Base-by-base conservation (phyloP, 2,329 filamentous ascomycete species). In the Microsporum audouinii region DNA sequence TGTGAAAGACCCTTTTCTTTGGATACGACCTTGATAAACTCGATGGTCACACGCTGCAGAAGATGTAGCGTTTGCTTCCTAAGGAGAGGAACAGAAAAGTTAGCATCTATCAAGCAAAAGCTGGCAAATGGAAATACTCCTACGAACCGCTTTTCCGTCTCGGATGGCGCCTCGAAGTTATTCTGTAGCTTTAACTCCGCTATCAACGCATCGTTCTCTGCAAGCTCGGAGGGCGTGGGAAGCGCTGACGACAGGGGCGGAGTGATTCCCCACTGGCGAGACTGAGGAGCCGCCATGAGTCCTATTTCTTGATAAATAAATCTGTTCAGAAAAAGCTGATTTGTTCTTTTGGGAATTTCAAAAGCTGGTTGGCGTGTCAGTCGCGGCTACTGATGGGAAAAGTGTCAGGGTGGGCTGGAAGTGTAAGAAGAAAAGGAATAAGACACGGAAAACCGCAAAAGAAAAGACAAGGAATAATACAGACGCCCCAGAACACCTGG, bases 181-280 rank as follows among this genome's bases (percentile, higher is more conserved):
- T 95, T 92, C 75, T 96, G 89, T 45, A 81, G 81, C 72, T 90
- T 90, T 63, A 99, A 78, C 75, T 96, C 91, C 61, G 88, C 84
- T 61, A 96, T 82, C 51, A 99, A 82, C 61, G 86, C 80, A 66
- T 90, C 86, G 68, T 89, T 95, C 58, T 88, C 83, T 65, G 86
- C 81, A 61, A 87, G 83, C 73, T 99, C 92, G 41, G 82, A 78
- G 60, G 87, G 82, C 0, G 88, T 94, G 3, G 94, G 94, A 29
- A 91, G 80, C 27, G 81, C 79, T 10, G 81, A 82, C 23, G 91
- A 95, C 41, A 99, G 89, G 55, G 94, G 88, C 67, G 87, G 86
- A 62, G 91, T 96, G 55, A 95, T 83, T 70, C 92, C 92, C 79
- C 81, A 85, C 69, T 81, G 77, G 63, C 76, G 75, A 57, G 68